phyloP scores from a whole-genome alignment of 805 yeast genomes.

The Pichia manshurica region DNA sequence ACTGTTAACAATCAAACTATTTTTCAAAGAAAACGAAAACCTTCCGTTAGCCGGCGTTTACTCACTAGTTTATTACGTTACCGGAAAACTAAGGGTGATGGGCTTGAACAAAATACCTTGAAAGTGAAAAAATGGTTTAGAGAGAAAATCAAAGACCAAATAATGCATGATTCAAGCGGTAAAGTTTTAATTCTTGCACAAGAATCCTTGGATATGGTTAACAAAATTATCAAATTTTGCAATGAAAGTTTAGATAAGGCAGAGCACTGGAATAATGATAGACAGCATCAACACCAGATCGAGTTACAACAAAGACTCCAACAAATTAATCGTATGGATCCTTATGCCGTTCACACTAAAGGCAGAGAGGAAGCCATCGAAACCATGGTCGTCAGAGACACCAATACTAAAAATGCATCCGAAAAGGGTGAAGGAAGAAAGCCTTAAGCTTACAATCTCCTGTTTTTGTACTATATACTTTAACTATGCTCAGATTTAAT shows the following conservation, averaged over 20 bases:
- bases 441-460: no score
- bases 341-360: not conserved
- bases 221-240: slow-evolving; percentile 75
- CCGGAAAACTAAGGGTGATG: slow-evolving; percentile 13
- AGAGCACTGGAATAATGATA: slow-evolving; percentile 59
- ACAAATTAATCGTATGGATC: slow-evolving; percentile 20
- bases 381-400: slow-evolving; percentile 10
- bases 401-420: not conserved
- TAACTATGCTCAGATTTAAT: no score
- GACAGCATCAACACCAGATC: slow-evolving; percentile 26
- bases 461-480: no score
- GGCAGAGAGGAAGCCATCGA: slow-evolving; percentile 5
- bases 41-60: slow-evolving; percentile 24
- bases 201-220: slow-evolving; percentile 84
- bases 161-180: slow-evolving; percentile 47
- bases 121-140: slow-evolving; percentile 24
- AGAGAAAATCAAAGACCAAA: slow-evolving; percentile 25
- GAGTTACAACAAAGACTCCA: slow-evolving; percentile 25
- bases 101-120: slow-evolving; percentile 12
- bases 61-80: slow-evolving; percentile 28
- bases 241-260: slow-evolving; percentile 81
- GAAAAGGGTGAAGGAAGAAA: no score
- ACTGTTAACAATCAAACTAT: slow-evolving; percentile 9
- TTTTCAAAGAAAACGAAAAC: slow-evolving; percentile 14
- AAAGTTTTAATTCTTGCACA: slow-evolving; percentile 76